phyloP scores from a whole-genome alignment of 371 early-diverging fungal species.

The Mortierella sp. region DNA sequence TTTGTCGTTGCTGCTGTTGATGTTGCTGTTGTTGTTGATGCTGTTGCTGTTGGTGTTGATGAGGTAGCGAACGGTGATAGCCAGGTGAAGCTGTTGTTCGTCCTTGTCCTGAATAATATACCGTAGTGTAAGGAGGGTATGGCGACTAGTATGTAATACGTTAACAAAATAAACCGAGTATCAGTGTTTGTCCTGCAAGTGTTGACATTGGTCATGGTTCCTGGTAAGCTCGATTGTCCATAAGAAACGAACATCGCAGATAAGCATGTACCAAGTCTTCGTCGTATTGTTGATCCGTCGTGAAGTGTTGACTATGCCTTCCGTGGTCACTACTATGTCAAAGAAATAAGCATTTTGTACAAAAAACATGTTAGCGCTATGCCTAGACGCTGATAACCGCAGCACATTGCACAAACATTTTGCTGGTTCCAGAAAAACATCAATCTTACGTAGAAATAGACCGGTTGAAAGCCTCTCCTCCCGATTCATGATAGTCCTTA shows the following conservation, averaged over 20 bases:
- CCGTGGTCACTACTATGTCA: neutral
- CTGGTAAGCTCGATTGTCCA: neutral
- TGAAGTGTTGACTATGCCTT: slow-evolving; percentile 1
- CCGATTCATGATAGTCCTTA: slow-evolving; percentile 5
- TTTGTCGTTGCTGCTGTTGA: neutral
- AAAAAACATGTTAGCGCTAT: neutral
- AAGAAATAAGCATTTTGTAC: neutral
- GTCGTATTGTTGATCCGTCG: slow-evolving; percentile 1
- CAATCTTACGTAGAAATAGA: neutral
- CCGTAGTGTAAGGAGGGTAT: neutral
- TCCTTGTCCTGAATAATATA: slow-evolving; percentile 6
- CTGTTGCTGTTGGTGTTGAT: neutral
- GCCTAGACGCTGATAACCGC: no score
- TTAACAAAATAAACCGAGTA: neutral
- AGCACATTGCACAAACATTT: neutral
- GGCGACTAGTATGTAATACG: neutral
- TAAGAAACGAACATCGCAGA: neutral
- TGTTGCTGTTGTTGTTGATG: neutral
- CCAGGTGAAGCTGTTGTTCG: neutral
- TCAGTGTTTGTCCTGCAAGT: neutral
- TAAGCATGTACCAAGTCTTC: neutral
- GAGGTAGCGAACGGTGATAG: neutral
- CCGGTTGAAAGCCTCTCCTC: neutral
- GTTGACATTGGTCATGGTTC: neutral
- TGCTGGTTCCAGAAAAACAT: neutral